Conservation (phyloP, 192 early-diverging fungal genomes). For the Lobulomyces angularis region DNA sequence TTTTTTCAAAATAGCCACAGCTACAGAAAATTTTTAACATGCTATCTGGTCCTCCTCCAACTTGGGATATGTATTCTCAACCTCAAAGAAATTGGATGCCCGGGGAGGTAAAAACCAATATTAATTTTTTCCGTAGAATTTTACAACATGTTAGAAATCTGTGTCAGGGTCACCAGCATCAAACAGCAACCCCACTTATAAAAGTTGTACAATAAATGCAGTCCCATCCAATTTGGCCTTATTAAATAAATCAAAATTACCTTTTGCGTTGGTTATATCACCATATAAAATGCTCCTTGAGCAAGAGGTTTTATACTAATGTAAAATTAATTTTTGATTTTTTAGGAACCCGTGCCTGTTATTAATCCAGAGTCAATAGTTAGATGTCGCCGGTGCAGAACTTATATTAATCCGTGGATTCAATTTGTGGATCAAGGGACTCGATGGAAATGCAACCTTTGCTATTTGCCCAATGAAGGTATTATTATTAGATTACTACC, state of each 20-base stretch:
- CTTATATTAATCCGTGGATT: conserved; percentile 95
- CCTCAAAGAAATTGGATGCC: not conserved
- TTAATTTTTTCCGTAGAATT: not conserved
- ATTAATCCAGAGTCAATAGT: conserved; percentile 82
- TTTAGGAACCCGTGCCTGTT: conserved; percentile 64
- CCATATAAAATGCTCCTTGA: conserved; percentile 65
- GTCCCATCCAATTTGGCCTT: conserved; percentile 73
- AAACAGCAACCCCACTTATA: conserved; percentile 66
- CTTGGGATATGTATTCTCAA: not conserved
- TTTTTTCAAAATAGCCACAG: not conserved
- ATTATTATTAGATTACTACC: conserved; percentile 2
- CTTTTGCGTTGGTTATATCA: conserved; percentile 81
- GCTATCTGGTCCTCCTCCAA: too few species aligned
- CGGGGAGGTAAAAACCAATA: not conserved
- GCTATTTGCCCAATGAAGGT: conserved; percentile 82
- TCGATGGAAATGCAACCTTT: conserved; percentile 94
- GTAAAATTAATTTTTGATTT: conserved; percentile 1
- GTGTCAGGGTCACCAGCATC: conserved; percentile 32
- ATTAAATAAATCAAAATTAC: conserved; percentile 76
- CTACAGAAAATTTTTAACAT: too few species aligned
- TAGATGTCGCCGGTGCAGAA: conserved; percentile 84
- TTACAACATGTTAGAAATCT: conserved; percentile 11
- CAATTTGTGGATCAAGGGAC: conserved; percentile 90
- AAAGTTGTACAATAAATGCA: conserved; percentile 80
- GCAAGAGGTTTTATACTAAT: conserved; percentile 51